Conservation (phyloP, 306 rosid genomes). For the Begonia masoniana region DNA sequence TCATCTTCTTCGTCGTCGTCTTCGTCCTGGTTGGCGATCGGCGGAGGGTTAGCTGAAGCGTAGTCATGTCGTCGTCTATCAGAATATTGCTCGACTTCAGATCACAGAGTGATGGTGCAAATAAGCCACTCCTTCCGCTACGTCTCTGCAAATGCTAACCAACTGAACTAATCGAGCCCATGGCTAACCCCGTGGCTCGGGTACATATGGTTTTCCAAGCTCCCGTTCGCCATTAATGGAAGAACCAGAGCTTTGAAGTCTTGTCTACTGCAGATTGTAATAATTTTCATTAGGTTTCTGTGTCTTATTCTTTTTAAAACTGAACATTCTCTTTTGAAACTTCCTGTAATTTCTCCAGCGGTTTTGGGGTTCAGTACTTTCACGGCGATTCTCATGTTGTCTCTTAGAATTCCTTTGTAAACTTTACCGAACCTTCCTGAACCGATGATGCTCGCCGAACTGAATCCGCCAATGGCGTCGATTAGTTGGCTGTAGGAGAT, state of each 20-base stretch:
- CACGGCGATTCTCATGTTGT: constrained; percentile 69
- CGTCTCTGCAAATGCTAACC: constrained; percentile 71
- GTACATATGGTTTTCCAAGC: constrained; percentile 72
- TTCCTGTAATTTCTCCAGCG: constrained; percentile 41
- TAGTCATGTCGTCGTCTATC: constrained; percentile 69
- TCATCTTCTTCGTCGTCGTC: no score
- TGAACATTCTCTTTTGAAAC: constrained; percentile 73
- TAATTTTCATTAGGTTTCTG: constrained; percentile 71
- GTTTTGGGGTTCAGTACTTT: constrained; percentile 48
- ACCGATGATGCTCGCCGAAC: constrained; percentile 57
- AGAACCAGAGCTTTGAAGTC: constrained; percentile 85
- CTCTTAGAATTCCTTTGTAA: constrained; percentile 65
- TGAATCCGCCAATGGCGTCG: constrained; percentile 73
- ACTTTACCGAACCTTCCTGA: constrained; percentile 71
- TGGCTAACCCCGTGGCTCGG: constrained; percentile 33
- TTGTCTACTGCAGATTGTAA: constrained; percentile 61
- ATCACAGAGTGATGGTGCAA: constrained; percentile 86
- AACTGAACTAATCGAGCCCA: constrained; percentile 44
- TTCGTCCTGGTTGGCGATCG: no score
- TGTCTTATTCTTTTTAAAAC: constrained; percentile 63
- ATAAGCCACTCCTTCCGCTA: constrained; percentile 84
- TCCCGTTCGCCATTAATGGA: constrained; percentile 80
- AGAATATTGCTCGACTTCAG: constrained; percentile 89
- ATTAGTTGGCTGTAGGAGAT: constrained; percentile 58
- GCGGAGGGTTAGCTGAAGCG: no score